phyloP scores from a whole-genome alignment of 768 basidiomycete genomes.

The Pilatotrama ljubarskyi region DNA sequence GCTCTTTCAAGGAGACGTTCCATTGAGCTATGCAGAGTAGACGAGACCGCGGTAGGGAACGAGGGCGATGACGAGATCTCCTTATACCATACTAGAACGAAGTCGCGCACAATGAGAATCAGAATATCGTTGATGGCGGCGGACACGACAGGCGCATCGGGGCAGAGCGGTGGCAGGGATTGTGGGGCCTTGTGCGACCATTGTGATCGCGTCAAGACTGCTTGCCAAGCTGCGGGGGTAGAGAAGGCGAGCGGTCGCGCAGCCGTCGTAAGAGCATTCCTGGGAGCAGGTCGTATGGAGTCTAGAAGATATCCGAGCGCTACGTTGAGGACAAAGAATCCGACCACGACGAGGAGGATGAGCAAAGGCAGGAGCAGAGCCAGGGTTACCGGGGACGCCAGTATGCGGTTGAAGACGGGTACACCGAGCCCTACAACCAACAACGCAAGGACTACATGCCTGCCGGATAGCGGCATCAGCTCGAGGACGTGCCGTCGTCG shows the following conservation, averaged over 20 bases:
- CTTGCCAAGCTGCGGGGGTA: slow-evolving; percentile 94
- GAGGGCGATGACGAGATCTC: slow-evolving; percentile 83
- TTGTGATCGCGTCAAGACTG: slow-evolving; percentile 81
- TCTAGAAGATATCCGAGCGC: slow-evolving; percentile 63
- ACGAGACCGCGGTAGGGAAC: slow-evolving; percentile 85
- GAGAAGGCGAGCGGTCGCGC: slow-evolving; percentile 83
- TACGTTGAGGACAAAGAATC: slow-evolving; percentile 55
- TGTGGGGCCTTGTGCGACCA: slow-evolving; percentile 80
- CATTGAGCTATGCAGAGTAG: slow-evolving; percentile 66
- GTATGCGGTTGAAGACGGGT: slow-evolving; percentile 53
- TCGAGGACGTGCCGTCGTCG: not conserved
- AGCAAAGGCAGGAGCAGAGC: slow-evolving; percentile 65
- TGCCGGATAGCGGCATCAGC: slow-evolving; percentile 15
- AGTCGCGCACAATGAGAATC: slow-evolving; percentile 80
- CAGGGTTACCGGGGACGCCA: slow-evolving; percentile 67
- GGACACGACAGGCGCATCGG: slow-evolving; percentile 64
- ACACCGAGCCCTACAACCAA: slow-evolving; percentile 57
- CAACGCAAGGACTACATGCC: slow-evolving; percentile 42
- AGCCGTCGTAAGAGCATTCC: slow-evolving; percentile 49
- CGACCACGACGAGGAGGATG: slow-evolving; percentile 46
- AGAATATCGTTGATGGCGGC: slow-evolving; percentile 78
- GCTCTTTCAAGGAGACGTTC: slow-evolving; percentile 58
- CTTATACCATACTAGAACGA: slow-evolving; percentile 88
- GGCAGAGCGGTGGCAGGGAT: slow-evolving; percentile 64
- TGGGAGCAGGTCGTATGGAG: slow-evolving; percentile 34